Percentiles rank a stretch among this genome's conserved stretches.
These are phyloP conservation scores for Ophiostoma pallidulum DNA, from an alignment of 2,329 filamentous ascomycete species.

Conservation along the genomic window DNA sequence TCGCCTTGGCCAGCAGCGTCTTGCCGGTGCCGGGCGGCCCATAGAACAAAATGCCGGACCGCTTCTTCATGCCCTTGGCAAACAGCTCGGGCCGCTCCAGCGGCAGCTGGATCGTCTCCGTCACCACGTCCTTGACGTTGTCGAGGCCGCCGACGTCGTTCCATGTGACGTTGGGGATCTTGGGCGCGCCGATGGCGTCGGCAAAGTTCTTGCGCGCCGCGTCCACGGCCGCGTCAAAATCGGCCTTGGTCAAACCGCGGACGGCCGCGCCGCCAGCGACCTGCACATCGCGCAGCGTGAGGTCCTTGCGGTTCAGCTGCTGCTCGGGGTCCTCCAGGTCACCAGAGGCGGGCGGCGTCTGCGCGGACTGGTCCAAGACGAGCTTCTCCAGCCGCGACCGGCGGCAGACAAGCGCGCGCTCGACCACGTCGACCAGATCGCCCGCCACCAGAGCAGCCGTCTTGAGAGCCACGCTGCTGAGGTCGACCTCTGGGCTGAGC, in stretches of 20 bases:
- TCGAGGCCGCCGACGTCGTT: constrained; percentile 88
- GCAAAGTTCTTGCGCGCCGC: constrained; percentile 96
- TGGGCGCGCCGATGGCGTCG: constrained; percentile 91
- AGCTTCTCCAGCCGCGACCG: constrained; percentile 66
- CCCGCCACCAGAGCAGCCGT: constrained; percentile 92
- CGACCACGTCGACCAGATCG: constrained; percentile 88
- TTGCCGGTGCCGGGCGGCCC: constrained; percentile 87
- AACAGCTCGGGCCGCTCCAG: constrained; percentile 88
- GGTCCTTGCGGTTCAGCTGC: constrained; percentile 15
- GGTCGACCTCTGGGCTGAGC: constrained; percentile 74
- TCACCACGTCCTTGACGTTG: constrained; percentile 93
- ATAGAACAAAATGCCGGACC: constrained; percentile 86
- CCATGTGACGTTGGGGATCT: constrained; percentile 96
- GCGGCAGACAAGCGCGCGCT: constrained; percentile 73
- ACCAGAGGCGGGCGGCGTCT: background rate
- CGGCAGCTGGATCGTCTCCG: constrained; percentile 91
- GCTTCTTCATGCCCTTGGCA: constrained; percentile 96
- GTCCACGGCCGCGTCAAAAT: constrained; percentile 90
- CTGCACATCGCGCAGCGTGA: constrained; percentile 75
- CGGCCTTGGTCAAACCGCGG: constrained; percentile 66
- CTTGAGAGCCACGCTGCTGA: constrained; percentile 80
- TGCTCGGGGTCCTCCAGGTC: constrained; percentile 9
- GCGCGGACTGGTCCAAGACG: constrained; percentile 30
- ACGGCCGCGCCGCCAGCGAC: constrained; percentile 75
- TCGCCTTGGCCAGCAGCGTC: constrained; percentile 85